Evolutionary conservation across 768 basidiomycete genomes (phyloP).

Genomic region (Leucocoprinus leucothites): DNA sequence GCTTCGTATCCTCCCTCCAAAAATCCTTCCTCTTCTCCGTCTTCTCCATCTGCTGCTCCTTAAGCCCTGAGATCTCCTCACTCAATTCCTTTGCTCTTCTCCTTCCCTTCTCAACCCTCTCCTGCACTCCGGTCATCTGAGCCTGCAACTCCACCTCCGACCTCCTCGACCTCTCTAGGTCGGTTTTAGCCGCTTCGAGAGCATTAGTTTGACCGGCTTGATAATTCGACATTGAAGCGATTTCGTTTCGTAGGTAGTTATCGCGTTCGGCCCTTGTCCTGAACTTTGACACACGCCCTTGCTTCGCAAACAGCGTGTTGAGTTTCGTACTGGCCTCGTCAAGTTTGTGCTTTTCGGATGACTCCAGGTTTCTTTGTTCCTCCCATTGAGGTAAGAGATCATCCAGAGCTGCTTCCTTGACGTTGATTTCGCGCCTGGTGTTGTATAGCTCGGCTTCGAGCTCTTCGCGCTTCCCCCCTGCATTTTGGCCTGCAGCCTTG

Average conservation of each 20-base stretch:
- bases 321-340: constrained; percentile 74
- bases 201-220: constrained; percentile 52
- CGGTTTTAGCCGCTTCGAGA: constrained; percentile 48
- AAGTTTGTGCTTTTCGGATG: constrained; percentile 58
- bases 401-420: constrained; percentile 62
- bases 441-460: constrained; percentile 62
- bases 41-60: constrained; percentile 65
- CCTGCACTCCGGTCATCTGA: constrained; percentile 53
- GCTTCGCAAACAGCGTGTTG: constrained; percentile 80
- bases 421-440: constrained; percentile 56
- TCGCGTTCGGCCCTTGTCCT: constrained; percentile 82
- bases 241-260: constrained; percentile 75
- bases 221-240: constrained; percentile 64
- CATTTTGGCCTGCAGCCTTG: constrained; percentile 57
- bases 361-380: constrained; percentile 46
- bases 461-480: constrained; percentile 59
- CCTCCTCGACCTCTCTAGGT: constrained; percentile 44
- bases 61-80: constrained; percentile 58
- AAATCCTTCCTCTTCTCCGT: constrained; percentile 85
- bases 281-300: constrained; percentile 86
- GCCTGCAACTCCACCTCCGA: constrained; percentile 57
- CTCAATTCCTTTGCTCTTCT: constrained; percentile 51
- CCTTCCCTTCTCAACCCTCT: constrained; percentile 64
- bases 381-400: constrained; percentile 72
- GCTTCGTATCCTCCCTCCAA: constrained; percentile 93